Evolutionary conservation across 2,329 filamentous ascomycete genomes (phyloP).

Genomic region (Exutisphaerella laricina): DNA sequence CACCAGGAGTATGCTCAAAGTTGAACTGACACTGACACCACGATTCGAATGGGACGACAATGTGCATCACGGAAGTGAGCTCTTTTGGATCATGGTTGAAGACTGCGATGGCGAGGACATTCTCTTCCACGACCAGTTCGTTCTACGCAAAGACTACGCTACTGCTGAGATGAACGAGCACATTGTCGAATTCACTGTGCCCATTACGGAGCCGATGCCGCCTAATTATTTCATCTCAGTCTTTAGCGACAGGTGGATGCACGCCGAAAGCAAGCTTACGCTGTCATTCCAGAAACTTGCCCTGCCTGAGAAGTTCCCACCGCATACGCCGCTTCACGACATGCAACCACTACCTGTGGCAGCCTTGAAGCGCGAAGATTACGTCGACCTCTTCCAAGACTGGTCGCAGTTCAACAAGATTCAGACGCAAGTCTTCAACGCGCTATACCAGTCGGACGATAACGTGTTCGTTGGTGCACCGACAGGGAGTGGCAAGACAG

Average conservation of each 20-base stretch:
- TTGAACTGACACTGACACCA: constrained; percentile 85
- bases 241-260: constrained; percentile 96
- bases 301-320: constrained; percentile 89
- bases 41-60: constrained; percentile 95
- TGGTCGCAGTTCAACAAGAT: constrained; percentile 94
- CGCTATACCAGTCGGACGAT: constrained; percentile 82
- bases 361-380: constrained; percentile 81
- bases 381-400: constrained; percentile 70
- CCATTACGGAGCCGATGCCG: constrained; percentile 95
- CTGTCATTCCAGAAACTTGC: constrained; percentile 94
- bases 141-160: constrained; percentile 85
- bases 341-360: constrained; percentile 85
- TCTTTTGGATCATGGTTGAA: constrained; percentile 95
- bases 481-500: constrained; percentile 91
- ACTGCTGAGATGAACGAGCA: constrained; percentile 84
- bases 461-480: constrained; percentile 92
- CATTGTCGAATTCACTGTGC: constrained; percentile 90
- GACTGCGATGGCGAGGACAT: constrained; percentile 97
- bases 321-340: constrained; percentile 86
- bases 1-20: constrained; percentile 83
- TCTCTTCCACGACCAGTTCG: constrained; percentile 87
- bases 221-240: constrained; percentile 98
- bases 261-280: constrained; percentile 86
- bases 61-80: constrained; percentile 81
- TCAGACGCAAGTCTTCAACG: constrained; percentile 95